Evolutionary conservation across 768 basidiomycete species (phyloP), one percentile per base, ranked within the genome.

Genomic region (Tephrocybe sp.): DNA sequence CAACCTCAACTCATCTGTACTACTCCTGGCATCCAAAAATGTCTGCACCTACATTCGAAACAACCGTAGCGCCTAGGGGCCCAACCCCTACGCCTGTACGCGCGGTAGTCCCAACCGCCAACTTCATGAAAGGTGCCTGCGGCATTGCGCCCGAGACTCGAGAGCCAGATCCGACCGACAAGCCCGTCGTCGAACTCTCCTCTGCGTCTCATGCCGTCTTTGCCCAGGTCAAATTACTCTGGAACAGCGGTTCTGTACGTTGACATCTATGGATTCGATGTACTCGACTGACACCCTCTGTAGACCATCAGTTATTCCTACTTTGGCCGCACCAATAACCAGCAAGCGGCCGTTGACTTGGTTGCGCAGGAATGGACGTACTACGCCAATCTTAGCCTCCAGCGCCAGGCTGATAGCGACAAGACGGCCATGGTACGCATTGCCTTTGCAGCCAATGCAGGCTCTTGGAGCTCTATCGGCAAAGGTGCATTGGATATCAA

Each of bases 401-500:
- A 53, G 24, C 52, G 51, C 41, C 14, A 44, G 39, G 25, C 26
- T 25, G 25, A 41, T 49, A 21, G 33, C 40, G 26, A 41, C 15
- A 3, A 28, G 45, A 30, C 48, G 25, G 51, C 38, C n/a, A 41
- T 47, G 45, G 32, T 62, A 9, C 55, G 58, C 18, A 59, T 62
- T 21, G 42, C 34, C 14, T 62, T 62, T 23, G 32, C 54, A 18
- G 28, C 48, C 18, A 28, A 33, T 32, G 40, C 6, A 32, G 40
- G 50, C 21, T 57, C 58, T 3, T 62, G 60, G 58, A 59, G 58
- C 46, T 11, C 49, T 36, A 51, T 62, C 20, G 61, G 61, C 4
- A 59, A 33, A 11, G 47, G 52, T 14, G 53, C 51, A 20, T 41
- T 48, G 18, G 5, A 23, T 3, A 28, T 58, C 36, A 23, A 44